Evolutionary conservation across 352 stramenopile genomes (phyloP).

Genomic region (Thalassiosira gravida): DNA sequence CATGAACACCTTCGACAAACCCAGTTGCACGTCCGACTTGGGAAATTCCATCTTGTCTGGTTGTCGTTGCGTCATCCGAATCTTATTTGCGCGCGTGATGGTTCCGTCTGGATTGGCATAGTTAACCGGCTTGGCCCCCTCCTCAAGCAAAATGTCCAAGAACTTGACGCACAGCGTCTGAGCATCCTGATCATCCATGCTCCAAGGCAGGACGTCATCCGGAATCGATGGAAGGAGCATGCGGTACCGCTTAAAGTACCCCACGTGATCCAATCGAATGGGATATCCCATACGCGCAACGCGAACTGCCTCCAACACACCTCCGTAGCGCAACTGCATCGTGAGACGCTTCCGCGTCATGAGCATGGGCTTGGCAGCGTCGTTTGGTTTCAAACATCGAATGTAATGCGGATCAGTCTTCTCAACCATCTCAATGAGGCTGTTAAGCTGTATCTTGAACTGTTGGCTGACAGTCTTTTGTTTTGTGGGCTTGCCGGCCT

Average conservation of each 20-base stretch:
- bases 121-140: conserved; percentile 69
- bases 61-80: conserved; percentile 77
- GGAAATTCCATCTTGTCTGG: conserved; percentile 79
- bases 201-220: conserved; percentile 74
- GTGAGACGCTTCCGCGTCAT: conserved; percentile 91
- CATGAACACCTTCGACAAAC: conserved; percentile 86
- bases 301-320: conserved; percentile 95
- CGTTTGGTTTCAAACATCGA: conserved; percentile 96
- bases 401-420: conserved; percentile 94
- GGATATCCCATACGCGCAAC: conserved; percentile 95
- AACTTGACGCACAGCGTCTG: conserved; percentile 82
- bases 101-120: conserved; percentile 64
- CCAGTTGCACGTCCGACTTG: conserved; percentile 87
- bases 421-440: conserved; percentile 91
- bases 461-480: conserved; percentile 87
- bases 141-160: conserved; percentile 75
- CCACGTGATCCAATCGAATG: conserved; percentile 90
- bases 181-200: conserved; percentile 76
- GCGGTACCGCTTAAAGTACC: conserved; percentile 84
- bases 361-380: conserved; percentile 86
- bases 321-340: conserved; percentile 92
- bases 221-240: conserved; percentile 75
- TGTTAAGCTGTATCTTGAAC: conserved; percentile 90
- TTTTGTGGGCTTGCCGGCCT: conserved; percentile 49
- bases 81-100: conserved; percentile 78